phyloP scores from a whole-genome alignment of 139 green algal genomes.

The Micractinium conductrix region DNA sequence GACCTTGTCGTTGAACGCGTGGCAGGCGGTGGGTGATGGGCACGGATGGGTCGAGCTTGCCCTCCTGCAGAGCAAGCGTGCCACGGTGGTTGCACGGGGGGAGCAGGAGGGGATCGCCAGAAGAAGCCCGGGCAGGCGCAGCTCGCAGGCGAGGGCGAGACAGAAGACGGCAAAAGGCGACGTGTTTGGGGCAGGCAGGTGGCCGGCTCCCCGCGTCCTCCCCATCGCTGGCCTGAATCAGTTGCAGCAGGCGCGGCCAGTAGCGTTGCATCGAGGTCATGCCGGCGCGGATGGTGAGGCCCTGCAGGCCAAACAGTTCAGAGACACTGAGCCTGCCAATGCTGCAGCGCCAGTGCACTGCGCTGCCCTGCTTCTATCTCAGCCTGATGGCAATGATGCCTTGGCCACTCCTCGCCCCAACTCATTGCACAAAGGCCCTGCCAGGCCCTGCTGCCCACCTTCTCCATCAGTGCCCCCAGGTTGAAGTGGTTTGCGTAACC shows the following conservation, averaged over 20 bases:
- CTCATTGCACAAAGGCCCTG: no score
- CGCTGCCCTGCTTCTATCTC: no score
- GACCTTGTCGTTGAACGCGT: conserved; percentile 83
- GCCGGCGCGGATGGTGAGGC: conserved; percentile 26
- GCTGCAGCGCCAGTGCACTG: no score
- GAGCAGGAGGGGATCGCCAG: neutral
- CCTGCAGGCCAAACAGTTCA: no score
- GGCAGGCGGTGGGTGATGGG: conserved; percentile 75
- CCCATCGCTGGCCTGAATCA: conserved; percentile 29
- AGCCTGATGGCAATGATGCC: no score
- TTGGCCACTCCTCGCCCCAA: no score
- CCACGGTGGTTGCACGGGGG: neutral
- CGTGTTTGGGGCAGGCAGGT: neutral
- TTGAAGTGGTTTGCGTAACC: conserved; percentile 71
- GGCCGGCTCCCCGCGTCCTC: no score
- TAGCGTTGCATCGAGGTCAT: conserved; percentile 56
- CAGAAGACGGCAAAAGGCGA: no score
- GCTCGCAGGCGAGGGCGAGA: neutral
- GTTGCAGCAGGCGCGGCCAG: conserved; percentile 63
- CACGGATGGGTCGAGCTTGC: conserved; percentile 59
- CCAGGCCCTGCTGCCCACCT: conserved; percentile 31
- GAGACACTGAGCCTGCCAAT: no score
- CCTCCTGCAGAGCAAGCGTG: neutral
- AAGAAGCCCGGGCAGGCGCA: neutral
- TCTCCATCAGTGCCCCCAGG: conserved; percentile 84